Percentiles rank a stretch among this genome's conserved stretches.
These are phyloP conservation scores for Sonneratia caseolaris DNA, from an alignment of 345 rosid genomes.

Conservation along the genomic window DNA sequence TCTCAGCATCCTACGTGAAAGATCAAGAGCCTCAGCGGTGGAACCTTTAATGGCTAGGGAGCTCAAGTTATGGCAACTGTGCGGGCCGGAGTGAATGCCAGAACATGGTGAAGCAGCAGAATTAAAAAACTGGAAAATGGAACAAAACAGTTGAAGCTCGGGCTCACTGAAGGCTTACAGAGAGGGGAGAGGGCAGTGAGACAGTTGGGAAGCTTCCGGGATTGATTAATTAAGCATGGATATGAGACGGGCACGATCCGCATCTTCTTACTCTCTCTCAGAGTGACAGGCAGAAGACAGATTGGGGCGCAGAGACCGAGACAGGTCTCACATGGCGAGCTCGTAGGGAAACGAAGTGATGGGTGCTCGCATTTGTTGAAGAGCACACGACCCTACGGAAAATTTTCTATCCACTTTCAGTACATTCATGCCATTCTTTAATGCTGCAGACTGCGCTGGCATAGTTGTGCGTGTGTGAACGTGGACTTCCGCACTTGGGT, in stretches of 20 bases:
- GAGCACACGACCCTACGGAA: not conserved
- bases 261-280: conserved; percentile 4
- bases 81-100: not conserved
- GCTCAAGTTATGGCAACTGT: not conserved
- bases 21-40: not conserved
- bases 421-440: too few relatives aligned
- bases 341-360: conserved; percentile 1
- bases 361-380: conserved; percentile 27
- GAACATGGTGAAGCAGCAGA: not conserved
- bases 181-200: not conserved
- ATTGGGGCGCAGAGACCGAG: conserved; percentile 34
- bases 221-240: not conserved
- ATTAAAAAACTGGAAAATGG: not conserved
- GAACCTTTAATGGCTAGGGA: not conserved
- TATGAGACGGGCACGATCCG: conserved; percentile 5
- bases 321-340: conserved; percentile 51
- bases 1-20: not conserved
- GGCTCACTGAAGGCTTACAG: not conserved
- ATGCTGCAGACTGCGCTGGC: too few relatives aligned
- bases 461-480: too few relatives aligned
- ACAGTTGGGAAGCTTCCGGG: conserved; percentile 4
- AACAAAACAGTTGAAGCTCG: not conserved
- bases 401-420: too few relatives aligned
- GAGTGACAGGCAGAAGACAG: conserved; percentile 12
- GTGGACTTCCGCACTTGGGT: too few relatives aligned